phyloP scores from a whole-genome alignment of 371 early-diverging fungal species.

The Mucor lusitanicus region DNA sequence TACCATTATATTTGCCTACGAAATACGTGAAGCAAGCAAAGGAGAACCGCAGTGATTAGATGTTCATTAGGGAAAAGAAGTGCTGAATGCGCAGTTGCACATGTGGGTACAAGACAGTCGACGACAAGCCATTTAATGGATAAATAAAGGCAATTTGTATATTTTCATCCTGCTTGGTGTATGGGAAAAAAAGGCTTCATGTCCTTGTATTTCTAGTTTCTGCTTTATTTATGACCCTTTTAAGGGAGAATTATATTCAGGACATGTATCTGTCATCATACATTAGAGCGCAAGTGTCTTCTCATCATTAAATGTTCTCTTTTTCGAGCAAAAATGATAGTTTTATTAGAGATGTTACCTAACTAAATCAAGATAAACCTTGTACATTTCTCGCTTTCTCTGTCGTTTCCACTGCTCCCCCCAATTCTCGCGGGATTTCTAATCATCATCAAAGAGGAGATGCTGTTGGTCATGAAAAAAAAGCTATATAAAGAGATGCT shows the following conservation, averaged over 20 bases:
- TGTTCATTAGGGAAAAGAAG: background rate
- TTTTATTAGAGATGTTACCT: background rate
- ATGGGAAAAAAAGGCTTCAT: background rate
- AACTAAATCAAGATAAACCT: background rate
- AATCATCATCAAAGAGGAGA: background rate
- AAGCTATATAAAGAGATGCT: constrained; percentile 4
- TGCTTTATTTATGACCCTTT: background rate
- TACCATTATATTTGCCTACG: background rate
- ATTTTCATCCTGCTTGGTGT: background rate
- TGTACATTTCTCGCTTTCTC: background rate
- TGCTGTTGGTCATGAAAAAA: background rate
- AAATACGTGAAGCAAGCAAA: background rate
- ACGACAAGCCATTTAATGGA: background rate
- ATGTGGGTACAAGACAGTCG: background rate
- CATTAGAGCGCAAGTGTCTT: background rate
- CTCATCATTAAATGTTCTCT: background rate
- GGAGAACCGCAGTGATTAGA: background rate
- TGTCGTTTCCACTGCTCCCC: background rate
- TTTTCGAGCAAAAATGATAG: background rate
- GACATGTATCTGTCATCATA: background rate
- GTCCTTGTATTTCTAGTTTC: background rate
- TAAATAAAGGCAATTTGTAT: background rate
- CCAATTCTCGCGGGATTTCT: background rate
- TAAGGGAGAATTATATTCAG: background rate
- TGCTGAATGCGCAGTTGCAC: background rate